Evolutionary conservation across 2,329 filamentous ascomycete species (phyloP).

Genomic region (Talaromyces islandicus): DNA sequence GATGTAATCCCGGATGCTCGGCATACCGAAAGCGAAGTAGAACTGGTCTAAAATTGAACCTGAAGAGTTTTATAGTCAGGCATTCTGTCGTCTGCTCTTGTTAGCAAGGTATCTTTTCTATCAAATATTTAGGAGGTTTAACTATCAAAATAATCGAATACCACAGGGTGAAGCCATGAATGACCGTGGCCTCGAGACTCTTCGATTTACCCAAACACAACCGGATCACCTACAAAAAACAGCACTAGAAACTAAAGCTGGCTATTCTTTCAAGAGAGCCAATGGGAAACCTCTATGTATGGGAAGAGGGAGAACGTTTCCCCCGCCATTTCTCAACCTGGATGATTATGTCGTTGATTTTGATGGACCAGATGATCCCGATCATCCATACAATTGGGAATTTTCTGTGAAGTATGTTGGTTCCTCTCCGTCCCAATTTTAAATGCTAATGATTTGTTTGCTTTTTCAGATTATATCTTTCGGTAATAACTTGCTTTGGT

Average conservation of each 20-base stretch:
- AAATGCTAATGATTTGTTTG: background rate
- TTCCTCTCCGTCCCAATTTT: background rate
- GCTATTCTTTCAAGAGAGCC: background rate
- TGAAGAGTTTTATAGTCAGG: background rate
- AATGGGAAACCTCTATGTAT: background rate
- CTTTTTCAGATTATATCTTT: slow-evolving; percentile 17
- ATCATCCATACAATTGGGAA: slow-evolving; percentile 49
- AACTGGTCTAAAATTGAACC: background rate
- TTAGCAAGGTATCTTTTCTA: background rate
- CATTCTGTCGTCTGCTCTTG: background rate
- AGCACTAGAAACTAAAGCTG: background rate
- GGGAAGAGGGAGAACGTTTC: slow-evolving; percentile 36
- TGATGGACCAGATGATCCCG: slow-evolving; percentile 44
- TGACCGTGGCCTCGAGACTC: background rate
- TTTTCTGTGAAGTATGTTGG: slow-evolving; percentile 36
- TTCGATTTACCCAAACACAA: background rate
- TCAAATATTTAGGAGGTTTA: background rate
- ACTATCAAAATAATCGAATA: background rate
- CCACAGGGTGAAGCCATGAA: background rate
- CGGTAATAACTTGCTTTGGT: slow-evolving; percentile 33
- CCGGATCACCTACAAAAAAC: background rate
- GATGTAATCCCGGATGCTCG: background rate
- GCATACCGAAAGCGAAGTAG: background rate
- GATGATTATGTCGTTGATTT: slow-evolving; percentile 53
- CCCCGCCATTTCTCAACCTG: slow-evolving; percentile 41